Conservation (phyloP, 306 rosid species). For the Cercis canadensis region DNA sequence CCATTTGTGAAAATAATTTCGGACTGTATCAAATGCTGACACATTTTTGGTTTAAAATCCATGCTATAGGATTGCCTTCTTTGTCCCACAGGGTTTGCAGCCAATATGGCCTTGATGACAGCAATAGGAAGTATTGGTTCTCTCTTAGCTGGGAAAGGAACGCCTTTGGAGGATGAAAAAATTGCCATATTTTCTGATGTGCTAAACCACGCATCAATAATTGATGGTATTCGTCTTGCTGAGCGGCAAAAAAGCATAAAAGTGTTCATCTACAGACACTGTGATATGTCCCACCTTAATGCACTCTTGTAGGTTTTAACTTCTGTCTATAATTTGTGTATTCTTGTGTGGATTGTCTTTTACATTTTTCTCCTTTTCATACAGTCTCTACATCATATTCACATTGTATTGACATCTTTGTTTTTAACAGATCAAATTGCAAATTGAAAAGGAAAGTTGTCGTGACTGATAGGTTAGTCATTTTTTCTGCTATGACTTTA, state of each 20-base stretch:
- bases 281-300: slow-evolving; percentile 90
- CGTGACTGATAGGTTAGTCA: slow-evolving; percentile 84
- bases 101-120: slow-evolving; percentile 96
- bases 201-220: slow-evolving; percentile 89
- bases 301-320: slow-evolving; percentile 72
- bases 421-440: slow-evolving; percentile 74
- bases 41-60: slow-evolving; percentile 48
- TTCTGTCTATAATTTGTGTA: slow-evolving; percentile 36
- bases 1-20: slow-evolving; percentile 28
- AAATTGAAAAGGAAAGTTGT: slow-evolving; percentile 76
- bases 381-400: slow-evolving; percentile 15
- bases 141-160: slow-evolving; percentile 63
- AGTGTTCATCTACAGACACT: slow-evolving; percentile 82
- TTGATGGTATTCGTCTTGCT: slow-evolving; percentile 93
- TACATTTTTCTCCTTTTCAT: slow-evolving; percentile 26
- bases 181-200: slow-evolving; percentile 90
- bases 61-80: slow-evolving; percentile 97
- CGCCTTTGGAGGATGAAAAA: slow-evolving; percentile 63
- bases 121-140: slow-evolving; percentile 80
- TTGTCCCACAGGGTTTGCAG: slow-evolving; percentile 98
- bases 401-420: slow-evolving; percentile 31
- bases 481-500: slow-evolving; percentile 13
- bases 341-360: slow-evolving; percentile 5
- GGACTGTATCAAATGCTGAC: slow-evolving; percentile 52
- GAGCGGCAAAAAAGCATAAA: slow-evolving; percentile 72